Evolutionary conservation across 768 basidiomycete genomes (phyloP), one percentile per base, ranked within the genome.

Genomic region (Pholiota conissans): DNA sequence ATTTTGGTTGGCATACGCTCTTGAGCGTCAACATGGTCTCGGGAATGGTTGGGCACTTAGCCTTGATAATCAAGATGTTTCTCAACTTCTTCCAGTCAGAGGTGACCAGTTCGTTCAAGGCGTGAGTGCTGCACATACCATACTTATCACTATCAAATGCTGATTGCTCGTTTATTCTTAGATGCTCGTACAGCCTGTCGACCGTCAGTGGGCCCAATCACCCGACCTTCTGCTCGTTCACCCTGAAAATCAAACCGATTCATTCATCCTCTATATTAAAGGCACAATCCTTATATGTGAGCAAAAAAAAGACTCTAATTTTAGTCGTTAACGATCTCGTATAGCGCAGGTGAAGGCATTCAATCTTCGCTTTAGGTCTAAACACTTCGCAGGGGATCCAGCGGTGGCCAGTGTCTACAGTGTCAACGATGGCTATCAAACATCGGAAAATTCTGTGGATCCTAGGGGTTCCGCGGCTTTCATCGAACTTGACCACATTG

Each of bases 61-160:
- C 57, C 72, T 91, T 9, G 90, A 91, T 60, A 90, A 92, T 65
- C 79, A 84, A 58, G 89, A 90, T 63, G 77, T 92, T 18, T 84
- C 84, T 20, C 89, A 91, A 58, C 69, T 89, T 18, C 76, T 91
- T 24, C 89, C 90, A 1, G 75, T 87, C 14, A 78, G 83, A 39
- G 78, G 78, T 7, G 81, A 84, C 34, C 76, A 83, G 29, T 88
- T 85, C 63, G 78, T 86, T 56, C 73, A 77, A 62, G 87, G 87
- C 54, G 87, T 88, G 65, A 62, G 83, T 67, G 37, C 8, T 51
- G 34, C 13, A 45, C n/a, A 45, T 45, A 56, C 24, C 30, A 37
- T 7, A 13, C 20, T 11, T 51, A 40, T 48, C 13, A 18, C 8
- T 26, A 37, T 14, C 5, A 37, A 39, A 20, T n/a, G n/a, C n/a